Conservation (phyloP, 345 rosid genomes). For the Hypericum perforatum region DNA sequence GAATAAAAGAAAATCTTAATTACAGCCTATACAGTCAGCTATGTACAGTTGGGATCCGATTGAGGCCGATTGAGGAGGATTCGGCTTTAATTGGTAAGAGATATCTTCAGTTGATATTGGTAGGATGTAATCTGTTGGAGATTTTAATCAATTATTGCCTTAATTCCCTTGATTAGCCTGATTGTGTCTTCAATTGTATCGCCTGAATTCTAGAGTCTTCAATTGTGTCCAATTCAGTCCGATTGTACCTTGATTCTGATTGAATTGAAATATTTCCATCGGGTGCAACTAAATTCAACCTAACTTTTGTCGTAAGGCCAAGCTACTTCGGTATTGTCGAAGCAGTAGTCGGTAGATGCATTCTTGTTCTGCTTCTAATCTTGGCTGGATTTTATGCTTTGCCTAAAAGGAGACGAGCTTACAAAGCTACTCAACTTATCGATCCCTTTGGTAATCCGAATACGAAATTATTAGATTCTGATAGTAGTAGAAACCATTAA, state of each 20-base stretch:
- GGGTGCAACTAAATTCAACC: conserved; percentile 35
- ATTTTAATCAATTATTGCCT: too few relatives aligned
- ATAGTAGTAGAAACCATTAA: too few relatives aligned
- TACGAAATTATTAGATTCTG: background rate
- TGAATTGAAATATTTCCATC: conserved; percentile 46
- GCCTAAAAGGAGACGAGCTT: conserved; percentile 63
- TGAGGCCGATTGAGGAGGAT: too few relatives aligned
- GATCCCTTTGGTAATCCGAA: conserved; percentile 58
- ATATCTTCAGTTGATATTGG: too few relatives aligned
- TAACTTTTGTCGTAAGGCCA: conserved; percentile 43
- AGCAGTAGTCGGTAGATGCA: conserved; percentile 49
- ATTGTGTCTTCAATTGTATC: conserved; percentile 37
- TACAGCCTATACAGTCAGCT: too few relatives aligned
- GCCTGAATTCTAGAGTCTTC: conserved; percentile 36
- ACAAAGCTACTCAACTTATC: conserved; percentile 44
- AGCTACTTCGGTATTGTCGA: conserved; percentile 47
- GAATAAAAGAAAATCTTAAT: too few relatives aligned
- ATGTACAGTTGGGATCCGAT: too few relatives aligned
- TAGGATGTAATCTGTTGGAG: too few relatives aligned
- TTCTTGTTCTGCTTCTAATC: conserved; percentile 39
- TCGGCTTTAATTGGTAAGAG: too few relatives aligned
- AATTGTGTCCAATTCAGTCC: conserved; percentile 38
- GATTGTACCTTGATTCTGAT: too few relatives aligned
- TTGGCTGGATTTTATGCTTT: conserved; percentile 60
- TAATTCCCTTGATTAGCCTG: too few relatives aligned